Evolutionary conservation across 306 rosid genomes (phyloP).

Genomic region (Dicorynia guianensis): DNA sequence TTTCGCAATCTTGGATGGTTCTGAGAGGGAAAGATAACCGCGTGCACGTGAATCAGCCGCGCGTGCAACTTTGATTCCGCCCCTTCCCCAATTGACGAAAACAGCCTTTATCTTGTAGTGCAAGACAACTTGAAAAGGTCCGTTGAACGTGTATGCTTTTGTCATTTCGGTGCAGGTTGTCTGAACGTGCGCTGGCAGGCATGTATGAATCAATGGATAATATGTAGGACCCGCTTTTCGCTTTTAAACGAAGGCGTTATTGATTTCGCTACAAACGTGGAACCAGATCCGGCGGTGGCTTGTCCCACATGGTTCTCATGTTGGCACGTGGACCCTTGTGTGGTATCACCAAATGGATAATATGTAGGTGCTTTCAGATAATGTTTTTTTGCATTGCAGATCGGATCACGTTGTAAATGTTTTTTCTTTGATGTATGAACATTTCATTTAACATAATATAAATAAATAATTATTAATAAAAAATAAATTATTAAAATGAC

Average conservation of each 20-base stretch:
- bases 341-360: no score
- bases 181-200: constrained; percentile 45
- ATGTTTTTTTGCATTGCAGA: no score
- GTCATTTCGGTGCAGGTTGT: not conserved
- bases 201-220: constrained; percentile 52
- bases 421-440: no score
- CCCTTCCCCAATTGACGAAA: not conserved
- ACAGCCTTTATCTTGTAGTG: not conserved
- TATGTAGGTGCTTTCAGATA: no score
- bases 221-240: constrained; percentile 38
- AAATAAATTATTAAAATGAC: no score
- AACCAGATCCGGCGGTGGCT: constrained; percentile 2
- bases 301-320: not conserved
- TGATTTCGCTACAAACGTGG: constrained; percentile 41
- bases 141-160: not conserved
- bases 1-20: constrained; percentile 29
- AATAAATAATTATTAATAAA: no score
- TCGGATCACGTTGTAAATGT: no score
- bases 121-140: not conserved
- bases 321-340: not conserved
- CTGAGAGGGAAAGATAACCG: constrained; percentile 38
- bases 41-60: constrained; percentile 47
- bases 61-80: not conserved
- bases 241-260: constrained; percentile 44
- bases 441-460: no score